Percentiles rank a stretch among this genome's conserved stretches.
phyloP scores from a whole-genome alignment of 2,329 filamentous ascomycete species.

The Exophiala alcalophila region DNA sequence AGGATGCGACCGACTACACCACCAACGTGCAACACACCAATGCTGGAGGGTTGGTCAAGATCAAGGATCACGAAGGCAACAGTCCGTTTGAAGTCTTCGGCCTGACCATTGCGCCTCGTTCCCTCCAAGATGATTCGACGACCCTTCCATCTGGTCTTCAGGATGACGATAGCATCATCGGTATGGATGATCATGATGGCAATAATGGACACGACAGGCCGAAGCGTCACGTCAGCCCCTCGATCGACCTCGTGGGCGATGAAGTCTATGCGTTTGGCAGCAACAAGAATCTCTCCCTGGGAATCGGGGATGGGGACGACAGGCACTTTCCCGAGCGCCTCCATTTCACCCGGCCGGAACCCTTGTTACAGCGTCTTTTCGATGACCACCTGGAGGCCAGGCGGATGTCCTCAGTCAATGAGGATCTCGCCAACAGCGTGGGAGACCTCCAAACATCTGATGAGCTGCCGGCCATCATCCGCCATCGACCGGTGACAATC shows the following conservation, averaged over 20 bases:
- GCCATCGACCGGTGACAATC: constrained; percentile 68
- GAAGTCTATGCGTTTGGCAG: constrained; percentile 93
- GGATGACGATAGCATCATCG: constrained; percentile 33
- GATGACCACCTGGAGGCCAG: constrained; percentile 57
- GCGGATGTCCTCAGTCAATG: constrained; percentile 35
- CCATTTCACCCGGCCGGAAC: constrained; percentile 69
- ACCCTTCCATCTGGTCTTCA: constrained; percentile 30
- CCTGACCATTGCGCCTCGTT: constrained; percentile 76
- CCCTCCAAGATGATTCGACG: constrained; percentile 46
- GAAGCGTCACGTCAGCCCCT: constrained; percentile 35
- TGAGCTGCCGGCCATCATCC: constrained; percentile 70
- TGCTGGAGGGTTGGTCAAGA: constrained; percentile 77
- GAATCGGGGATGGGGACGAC: constrained; percentile 93
- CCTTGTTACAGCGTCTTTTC: constrained; percentile 71
- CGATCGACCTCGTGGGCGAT: constrained; percentile 60
- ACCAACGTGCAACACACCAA: constrained; percentile 55
- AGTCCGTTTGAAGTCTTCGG: constrained; percentile 93
- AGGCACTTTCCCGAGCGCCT: constrained; percentile 89
- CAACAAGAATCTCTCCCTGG: constrained; percentile 90
- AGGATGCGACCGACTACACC: constrained; percentile 62
- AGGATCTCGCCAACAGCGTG: constrained; percentile 25
- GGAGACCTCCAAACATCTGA: constrained; percentile 39
- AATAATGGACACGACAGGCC: constrained; percentile 35
- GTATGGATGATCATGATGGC: constrained; percentile 48
- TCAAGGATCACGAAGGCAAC: constrained; percentile 92